Evolutionary conservation across 352 stramenopile genomes (phyloP).

Genomic region (Phytophthora crassamura): DNA sequence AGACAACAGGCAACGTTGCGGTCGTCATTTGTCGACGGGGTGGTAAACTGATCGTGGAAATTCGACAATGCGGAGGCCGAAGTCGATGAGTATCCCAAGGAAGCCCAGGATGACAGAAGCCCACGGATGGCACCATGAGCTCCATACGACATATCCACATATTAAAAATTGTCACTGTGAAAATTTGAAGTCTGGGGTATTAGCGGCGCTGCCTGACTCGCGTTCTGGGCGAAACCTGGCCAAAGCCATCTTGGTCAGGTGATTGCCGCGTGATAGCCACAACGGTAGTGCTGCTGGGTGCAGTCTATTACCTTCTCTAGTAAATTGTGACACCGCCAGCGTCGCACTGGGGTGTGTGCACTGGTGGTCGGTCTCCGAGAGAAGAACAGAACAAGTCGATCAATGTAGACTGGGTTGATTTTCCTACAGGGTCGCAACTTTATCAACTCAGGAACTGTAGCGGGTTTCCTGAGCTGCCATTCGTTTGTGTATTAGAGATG

Average conservation of each 20-base stretch:
- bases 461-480: neutral
- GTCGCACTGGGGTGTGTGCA: too few species aligned
- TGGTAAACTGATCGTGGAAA: slow-evolving; percentile 25
- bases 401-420: too few species aligned
- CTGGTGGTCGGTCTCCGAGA: too few species aligned
- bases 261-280: slow-evolving; percentile 38
- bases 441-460: too few species aligned
- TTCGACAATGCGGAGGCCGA: slow-evolving; percentile 19
- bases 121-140: slow-evolving; percentile 6
- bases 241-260: slow-evolving; percentile 45
- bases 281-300: too few species aligned
- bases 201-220: slow-evolving; percentile 45
- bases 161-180: too few species aligned
- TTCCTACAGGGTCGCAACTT: neutral
- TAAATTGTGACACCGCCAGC: too few species aligned
- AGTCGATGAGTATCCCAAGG: neutral
- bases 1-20: slow-evolving; percentile 12
- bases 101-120: too few species aligned
- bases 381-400: too few species aligned
- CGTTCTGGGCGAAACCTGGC: slow-evolving; percentile 54
- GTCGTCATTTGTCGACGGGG: slow-evolving; percentile 1
- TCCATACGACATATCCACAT: too few species aligned
- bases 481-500: neutral
- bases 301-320: too few species aligned
- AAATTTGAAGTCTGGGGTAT: slow-evolving; percentile 53